phyloP scores from a whole-genome alignment of 306 rosid genomes.

The Geum urbanum region DNA sequence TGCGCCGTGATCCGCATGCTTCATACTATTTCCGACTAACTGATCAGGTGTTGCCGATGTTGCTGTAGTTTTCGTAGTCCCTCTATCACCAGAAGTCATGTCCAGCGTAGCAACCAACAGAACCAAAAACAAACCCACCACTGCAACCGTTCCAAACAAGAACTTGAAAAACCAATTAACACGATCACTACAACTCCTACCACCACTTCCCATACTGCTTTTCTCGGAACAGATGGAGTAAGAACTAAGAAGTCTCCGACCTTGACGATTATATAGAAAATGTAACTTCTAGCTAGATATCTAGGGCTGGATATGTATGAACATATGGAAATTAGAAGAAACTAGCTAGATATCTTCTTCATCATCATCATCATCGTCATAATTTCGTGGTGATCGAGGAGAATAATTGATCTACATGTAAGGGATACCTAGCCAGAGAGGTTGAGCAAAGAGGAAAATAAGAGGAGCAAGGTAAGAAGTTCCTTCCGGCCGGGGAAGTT shows the following conservation, averaged over 20 bases:
- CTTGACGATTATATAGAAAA: conserved; percentile 10
- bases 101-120: conserved; percentile 41
- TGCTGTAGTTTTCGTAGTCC: conserved; percentile 17
- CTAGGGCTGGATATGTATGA: conserved; percentile 24
- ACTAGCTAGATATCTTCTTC: conserved; percentile 1
- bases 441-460: too few species aligned
- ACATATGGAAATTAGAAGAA: conserved; percentile 20
- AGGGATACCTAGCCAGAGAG: neutral
- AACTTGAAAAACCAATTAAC: conserved; percentile 35
- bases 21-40: conserved; percentile 14
- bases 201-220: conserved; percentile 32
- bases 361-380: too few species aligned
- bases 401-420: too few species aligned
- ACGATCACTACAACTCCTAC: neutral
- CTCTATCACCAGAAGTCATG: neutral
- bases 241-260: too few species aligned
- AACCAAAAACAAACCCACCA: conserved; percentile 53
- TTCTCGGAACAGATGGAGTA: too few species aligned
- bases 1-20: conserved; percentile 15
- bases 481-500: conserved; percentile 2
- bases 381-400: too few species aligned
- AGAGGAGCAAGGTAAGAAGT: conserved; percentile 17
- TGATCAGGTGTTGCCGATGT: conserved; percentile 10
- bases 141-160: conserved; percentile 36
- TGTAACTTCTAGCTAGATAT: conserved; percentile 9